phyloP scores from a whole-genome alignment of 2,329 filamentous ascomycete species.

The Zasmidium angulare region DNA sequence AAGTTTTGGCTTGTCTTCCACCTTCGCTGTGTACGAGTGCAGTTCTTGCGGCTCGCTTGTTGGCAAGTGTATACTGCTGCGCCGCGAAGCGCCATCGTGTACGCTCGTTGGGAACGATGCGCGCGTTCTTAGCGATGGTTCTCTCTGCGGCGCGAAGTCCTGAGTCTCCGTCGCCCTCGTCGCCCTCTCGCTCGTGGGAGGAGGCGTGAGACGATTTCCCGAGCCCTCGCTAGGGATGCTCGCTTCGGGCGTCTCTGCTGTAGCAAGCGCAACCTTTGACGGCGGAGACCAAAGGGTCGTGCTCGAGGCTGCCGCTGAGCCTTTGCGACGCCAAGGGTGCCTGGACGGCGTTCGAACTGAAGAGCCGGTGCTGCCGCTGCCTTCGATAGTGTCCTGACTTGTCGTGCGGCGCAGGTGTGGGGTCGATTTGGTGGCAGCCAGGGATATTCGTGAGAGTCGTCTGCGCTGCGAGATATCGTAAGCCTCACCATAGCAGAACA shows the following conservation, averaged over 20 bases:
- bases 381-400: not conserved
- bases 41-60: slow-evolving; percentile 15
- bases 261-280: not conserved
- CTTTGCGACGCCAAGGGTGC: not conserved
- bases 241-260: not conserved
- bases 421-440: not conserved
- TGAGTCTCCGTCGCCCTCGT: not conserved
- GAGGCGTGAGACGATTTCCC: not conserved
- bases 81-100: slow-evolving; percentile 1
- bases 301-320: not conserved
- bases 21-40: not conserved
- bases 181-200: not conserved
- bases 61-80: slow-evolving; percentile 6
- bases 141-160: not conserved
- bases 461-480: not conserved
- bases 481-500: not conserved
- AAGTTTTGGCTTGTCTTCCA: not conserved
- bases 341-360: not conserved
- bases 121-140: not conserved
- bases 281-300: not conserved
- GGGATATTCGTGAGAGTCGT: not conserved
- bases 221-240: not conserved
- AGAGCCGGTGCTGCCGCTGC: not conserved
- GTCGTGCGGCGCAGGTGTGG: not conserved
- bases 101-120: not conserved